Evolutionary conservation across 495 filamentous ascomycete species (phyloP).

Genomic region (Thermothielavioides terrestris): DNA sequence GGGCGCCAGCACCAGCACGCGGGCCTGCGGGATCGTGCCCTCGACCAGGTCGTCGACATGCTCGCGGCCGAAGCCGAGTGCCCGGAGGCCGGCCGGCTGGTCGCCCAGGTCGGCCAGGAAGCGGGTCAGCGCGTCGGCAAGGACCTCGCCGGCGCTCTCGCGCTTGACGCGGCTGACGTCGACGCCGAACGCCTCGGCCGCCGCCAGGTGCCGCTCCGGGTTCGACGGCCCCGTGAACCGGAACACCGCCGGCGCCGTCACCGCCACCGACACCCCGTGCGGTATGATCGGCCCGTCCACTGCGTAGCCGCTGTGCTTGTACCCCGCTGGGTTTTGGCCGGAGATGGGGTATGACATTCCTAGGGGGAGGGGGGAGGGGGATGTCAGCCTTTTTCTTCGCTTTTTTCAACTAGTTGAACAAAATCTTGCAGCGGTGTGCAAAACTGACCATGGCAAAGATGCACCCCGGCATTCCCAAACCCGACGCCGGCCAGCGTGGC

Average conservation of each 20-base stretch:
- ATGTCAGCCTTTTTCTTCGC: neutral
- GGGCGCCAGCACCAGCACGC: conserved; percentile 89
- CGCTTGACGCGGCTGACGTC: conserved; percentile 77
- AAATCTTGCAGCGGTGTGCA: no score
- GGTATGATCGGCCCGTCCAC: conserved; percentile 74
- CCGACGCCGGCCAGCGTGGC: conserved; percentile 91
- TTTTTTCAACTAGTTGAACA: neutral
- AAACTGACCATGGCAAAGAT: conserved; percentile 73
- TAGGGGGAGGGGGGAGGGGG: neutral
- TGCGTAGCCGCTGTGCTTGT: conserved; percentile 76
- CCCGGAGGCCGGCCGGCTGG: conserved; percentile 79
- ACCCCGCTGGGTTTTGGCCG: conserved; percentile 83
- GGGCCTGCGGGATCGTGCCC: conserved; percentile 82
- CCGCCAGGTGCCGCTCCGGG: conserved; percentile 80
- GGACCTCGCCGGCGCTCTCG: conserved; percentile 78
- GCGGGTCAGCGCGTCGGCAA: conserved; percentile 67
- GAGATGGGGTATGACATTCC: conserved; percentile 94
- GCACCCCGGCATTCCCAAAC: conserved; percentile 95
- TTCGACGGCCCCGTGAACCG: conserved; percentile 83
- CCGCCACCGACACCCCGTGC: conserved; percentile 90
- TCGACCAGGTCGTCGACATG: conserved; percentile 81
- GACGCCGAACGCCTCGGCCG: conserved; percentile 85
- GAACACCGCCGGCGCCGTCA: conserved; percentile 92
- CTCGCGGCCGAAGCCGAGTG: conserved; percentile 62
- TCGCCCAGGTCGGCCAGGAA: conserved; percentile 80